Conservation (phyloP, 1,139 yeast genomes). For the Sugiyamaella japonica region DNA sequence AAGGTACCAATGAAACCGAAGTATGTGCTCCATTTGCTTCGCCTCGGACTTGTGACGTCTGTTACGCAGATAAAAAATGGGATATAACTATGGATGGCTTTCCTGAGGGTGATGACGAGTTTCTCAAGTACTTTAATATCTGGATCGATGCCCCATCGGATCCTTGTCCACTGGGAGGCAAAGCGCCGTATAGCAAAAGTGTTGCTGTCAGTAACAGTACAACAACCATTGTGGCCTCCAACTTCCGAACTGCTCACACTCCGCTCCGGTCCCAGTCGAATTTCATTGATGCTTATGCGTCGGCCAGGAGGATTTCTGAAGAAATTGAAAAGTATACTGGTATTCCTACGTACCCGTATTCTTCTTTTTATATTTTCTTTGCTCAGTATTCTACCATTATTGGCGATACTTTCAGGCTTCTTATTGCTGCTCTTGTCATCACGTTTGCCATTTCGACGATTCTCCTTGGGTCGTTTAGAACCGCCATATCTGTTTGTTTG, state of each 20-base stretch:
- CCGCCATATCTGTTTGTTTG: slow-evolving; percentile 56
- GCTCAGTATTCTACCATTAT: slow-evolving; percentile 78
- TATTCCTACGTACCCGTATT: slow-evolving; percentile 78
- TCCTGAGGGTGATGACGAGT: slow-evolving; percentile 67
- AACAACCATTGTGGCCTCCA: slow-evolving; percentile 53
- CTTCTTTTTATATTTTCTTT: slow-evolving; percentile 89
- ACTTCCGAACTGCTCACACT: slow-evolving; percentile 75
- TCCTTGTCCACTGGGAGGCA: slow-evolving; percentile 94
- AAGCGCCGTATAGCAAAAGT: slow-evolving; percentile 80
- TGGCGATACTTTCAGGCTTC: slow-evolving; percentile 53
- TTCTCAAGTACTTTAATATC: slow-evolving; percentile 67
- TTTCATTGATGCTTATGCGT: slow-evolving; percentile 75
- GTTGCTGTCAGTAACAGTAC: slow-evolving; percentile 48
- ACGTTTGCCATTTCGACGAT: slow-evolving; percentile 57
- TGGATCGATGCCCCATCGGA: slow-evolving; percentile 88
- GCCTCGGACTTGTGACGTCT: slow-evolving; percentile 68
- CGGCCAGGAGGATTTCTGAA: slow-evolving; percentile 66
- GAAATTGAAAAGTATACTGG: slow-evolving; percentile 52
- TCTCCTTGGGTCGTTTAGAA: slow-evolving; percentile 64
- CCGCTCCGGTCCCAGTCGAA: slow-evolving; percentile 83
- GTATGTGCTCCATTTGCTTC: slow-evolving; percentile 72
- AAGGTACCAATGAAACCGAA: slow-evolving; percentile 46
- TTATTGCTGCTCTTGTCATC: slow-evolving; percentile 56
- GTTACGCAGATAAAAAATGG: slow-evolving; percentile 65
- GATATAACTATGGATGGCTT: slow-evolving; percentile 76